Evolutionary conservation across 345 rosid genomes (phyloP).

Genomic region (Rubroshorea leprosula): DNA sequence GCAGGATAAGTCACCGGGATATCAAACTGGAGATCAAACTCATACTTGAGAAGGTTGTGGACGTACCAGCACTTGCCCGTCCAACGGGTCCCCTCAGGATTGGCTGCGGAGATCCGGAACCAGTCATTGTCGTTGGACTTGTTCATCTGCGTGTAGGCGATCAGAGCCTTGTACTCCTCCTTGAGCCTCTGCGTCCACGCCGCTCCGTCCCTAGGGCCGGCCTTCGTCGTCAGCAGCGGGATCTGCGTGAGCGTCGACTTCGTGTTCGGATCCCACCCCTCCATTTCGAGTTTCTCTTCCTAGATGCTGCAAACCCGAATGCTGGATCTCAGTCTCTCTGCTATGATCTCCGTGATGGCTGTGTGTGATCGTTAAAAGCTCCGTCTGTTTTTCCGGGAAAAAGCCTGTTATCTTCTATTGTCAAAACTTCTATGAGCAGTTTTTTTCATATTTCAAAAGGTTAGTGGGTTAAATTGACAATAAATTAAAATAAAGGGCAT

Average conservation of each 20-base stretch:
- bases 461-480: no score
- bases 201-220: constrained; percentile 87
- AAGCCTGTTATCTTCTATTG: no score
- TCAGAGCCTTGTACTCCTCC: constrained; percentile 91
- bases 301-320: constrained; percentile 14
- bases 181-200: constrained; percentile 91
- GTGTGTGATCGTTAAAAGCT: no score
- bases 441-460: no score
- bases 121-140: constrained; percentile 97
- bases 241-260: constrained; percentile 86
- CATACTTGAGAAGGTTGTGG: constrained; percentile 93
- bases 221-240: constrained; percentile 70
- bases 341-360: no score
- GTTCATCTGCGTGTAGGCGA: constrained; percentile 96
- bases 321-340: constrained; percentile 10
- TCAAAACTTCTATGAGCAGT: no score
- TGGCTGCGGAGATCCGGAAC: constrained; percentile 92
- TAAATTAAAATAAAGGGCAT: no score
- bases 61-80: constrained; percentile 98
- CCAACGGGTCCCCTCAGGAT: constrained; percentile 93
- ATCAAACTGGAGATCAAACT: constrained; percentile 93
- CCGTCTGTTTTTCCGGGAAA: no score
- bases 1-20: constrained; percentile 87
- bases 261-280: constrained; percentile 94
- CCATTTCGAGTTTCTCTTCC: constrained; percentile 40